phyloP scores from a whole-genome alignment of 148 eudicot species.

The Nepenthes mirabilis region DNA sequence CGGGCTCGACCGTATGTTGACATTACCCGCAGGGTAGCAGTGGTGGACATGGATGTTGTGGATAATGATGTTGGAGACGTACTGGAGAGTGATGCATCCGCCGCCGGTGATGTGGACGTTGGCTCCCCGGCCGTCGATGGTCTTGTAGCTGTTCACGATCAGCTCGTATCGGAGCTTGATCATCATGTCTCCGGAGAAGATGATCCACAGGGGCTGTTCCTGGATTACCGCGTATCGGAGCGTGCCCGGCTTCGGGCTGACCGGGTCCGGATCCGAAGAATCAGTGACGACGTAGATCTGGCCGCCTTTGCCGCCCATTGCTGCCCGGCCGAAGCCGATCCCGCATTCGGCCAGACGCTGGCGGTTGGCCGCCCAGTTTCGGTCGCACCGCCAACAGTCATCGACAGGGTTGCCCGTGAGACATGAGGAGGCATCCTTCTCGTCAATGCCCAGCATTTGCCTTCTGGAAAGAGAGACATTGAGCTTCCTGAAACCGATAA shows the following conservation, averaged over 20 bases:
- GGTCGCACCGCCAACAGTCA: slow-evolving; percentile 63
- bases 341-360: slow-evolving; percentile 47
- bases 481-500: slow-evolving; percentile 11
- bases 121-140: slow-evolving; percentile 53
- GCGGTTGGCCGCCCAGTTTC: slow-evolving; percentile 41
- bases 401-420: slow-evolving; percentile 54
- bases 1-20: slow-evolving; percentile 28
- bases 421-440: slow-evolving; percentile 8
- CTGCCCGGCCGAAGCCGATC: slow-evolving; percentile 38
- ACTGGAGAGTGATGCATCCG: slow-evolving; percentile 53
- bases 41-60: slow-evolving; percentile 45
- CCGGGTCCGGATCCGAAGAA: slow-evolving; percentile 51
- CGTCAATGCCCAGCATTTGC: slow-evolving; percentile 11
- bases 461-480: slow-evolving; percentile 23
- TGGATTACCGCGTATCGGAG: slow-evolving; percentile 41
- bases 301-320: slow-evolving; percentile 53
- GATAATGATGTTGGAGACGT: slow-evolving; percentile 40
- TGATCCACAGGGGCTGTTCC: slow-evolving; percentile 50
- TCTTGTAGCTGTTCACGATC: slow-evolving; percentile 33
- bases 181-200: slow-evolving; percentile 36
- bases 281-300: slow-evolving; percentile 46
- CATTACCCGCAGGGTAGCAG: slow-evolving; percentile 35
- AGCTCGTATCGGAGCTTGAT: slow-evolving; percentile 51
- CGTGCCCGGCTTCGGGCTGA: slow-evolving; percentile 40
- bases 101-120: slow-evolving; percentile 45